Evolutionary conservation across 2,329 filamentous ascomycete species (phyloP), one percentile per base, ranked within the genome.

Genomic region (Juglanconis juglandina): DNA sequence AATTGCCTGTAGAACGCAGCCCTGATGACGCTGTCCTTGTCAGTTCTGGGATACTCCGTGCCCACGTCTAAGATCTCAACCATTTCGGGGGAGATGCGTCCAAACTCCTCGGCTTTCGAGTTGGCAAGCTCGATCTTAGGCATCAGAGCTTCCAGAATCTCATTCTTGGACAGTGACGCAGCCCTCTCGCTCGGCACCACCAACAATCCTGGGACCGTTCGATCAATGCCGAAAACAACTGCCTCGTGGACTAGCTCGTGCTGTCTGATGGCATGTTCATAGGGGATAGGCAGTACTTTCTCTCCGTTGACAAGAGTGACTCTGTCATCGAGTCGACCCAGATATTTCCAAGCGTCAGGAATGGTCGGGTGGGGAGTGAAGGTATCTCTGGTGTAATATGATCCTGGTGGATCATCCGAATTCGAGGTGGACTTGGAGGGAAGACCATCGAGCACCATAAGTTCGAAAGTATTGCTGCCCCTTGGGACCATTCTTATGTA

Each of bases 1-100:
- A 81, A 83, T 2, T 70, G 66, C 13, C 70, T 68, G 66, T 83
- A 82, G 6, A 80, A 76, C 7, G 77, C 76, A 5, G 75, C 73
- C 4, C 82, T 76, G 35, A 84, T 84, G 59, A 82, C 74, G 0
- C 77, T 82, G 1, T 79, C 79, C 65, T 85, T 85, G 57, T 84
- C 82, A 0, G 82, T 84, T 2, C 71, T 69, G 0, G 81, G 80
- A 51, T 78, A 83, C 0, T 72, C 65, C 0, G 70, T 65, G 14
- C 73, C 72, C 0, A 74, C 63, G 0, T 79, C 76, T 7, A 87
- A 70, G 8, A 87, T 68, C 1, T 76, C 68, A 11, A 86, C 68
- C 72, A 86, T 78, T 5, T 80, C 77, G 49, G 72, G 75, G 0
- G 78, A 76, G 2, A 86, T 76, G 30, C 67, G 69, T 0, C 70